Conservation (phyloP, 106 monocot species). For the Allium sativum region DNA sequence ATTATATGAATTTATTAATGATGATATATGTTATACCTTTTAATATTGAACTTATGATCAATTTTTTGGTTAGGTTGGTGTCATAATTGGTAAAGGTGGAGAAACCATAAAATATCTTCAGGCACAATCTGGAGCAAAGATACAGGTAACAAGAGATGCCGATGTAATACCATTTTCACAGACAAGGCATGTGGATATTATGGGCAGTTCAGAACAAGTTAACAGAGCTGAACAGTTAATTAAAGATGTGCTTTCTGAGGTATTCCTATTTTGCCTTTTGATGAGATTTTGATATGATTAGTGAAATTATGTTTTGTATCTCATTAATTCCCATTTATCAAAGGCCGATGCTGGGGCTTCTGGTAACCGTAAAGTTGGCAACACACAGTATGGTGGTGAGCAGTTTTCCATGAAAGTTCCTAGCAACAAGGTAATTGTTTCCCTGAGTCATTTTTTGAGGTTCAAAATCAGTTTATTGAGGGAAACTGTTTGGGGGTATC, state of each 20-base stretch:
- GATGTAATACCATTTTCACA: slow-evolving; percentile 49
- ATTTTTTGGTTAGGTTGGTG: slow-evolving; percentile 44
- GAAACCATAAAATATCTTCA: slow-evolving; percentile 79
- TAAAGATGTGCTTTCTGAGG: slow-evolving; percentile 58
- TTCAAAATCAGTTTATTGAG: too few species aligned
- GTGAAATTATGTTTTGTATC: too few species aligned
- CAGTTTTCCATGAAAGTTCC: slow-evolving; percentile 71
- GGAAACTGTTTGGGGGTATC: too few species aligned
- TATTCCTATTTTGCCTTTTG: slow-evolving; percentile 1
- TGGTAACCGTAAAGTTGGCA: slow-evolving; percentile 27
- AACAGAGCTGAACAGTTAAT: slow-evolving; percentile 66
- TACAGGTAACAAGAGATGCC: slow-evolving; percentile 65
- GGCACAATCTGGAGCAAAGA: slow-evolving; percentile 61
- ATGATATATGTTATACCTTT: too few species aligned
- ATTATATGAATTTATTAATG: not conserved
- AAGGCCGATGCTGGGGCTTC: slow-evolving; percentile 81
- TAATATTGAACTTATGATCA: too few species aligned
- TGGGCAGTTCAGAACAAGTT: slow-evolving; percentile 58
- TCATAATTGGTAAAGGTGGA: slow-evolving; percentile 75
- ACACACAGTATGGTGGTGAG: slow-evolving; percentile 35
- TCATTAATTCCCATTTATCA: not conserved
- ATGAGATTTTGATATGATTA: not conserved
- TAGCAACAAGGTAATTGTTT: slow-evolving; percentile 77
- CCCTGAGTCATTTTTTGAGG: too few species aligned
- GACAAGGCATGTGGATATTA: slow-evolving; percentile 49